These are phyloP conservation scores for Chlamydomonas asymmetrica DNA, from an alignment of 139 green algal species.

Conservation along the genomic window DNA sequence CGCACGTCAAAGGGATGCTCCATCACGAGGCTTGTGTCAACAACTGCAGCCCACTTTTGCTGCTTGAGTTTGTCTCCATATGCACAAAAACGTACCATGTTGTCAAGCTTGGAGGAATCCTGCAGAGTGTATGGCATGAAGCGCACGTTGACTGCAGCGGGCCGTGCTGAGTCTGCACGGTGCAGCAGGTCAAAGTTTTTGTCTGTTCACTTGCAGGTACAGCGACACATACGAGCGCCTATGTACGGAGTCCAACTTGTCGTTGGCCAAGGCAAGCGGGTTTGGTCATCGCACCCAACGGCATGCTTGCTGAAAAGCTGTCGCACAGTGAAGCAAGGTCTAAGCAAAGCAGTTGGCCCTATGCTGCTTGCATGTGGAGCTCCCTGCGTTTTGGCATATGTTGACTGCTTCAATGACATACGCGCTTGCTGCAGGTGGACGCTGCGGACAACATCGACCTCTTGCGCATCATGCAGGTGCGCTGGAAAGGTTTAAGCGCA, in stretches of 20 bases:
- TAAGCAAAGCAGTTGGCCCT: not conserved
- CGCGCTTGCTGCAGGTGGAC: conserved; percentile 52
- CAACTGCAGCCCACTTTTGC: no score
- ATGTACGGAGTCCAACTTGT: conserved; percentile 49
- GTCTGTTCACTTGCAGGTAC: no score
- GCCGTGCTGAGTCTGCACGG: no score
- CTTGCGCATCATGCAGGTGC: conserved; percentile 57
- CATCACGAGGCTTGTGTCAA: no score
- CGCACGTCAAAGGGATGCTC: conserved; percentile 54
- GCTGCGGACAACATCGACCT: conserved; percentile 72
- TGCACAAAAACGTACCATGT: no score
- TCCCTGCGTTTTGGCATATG: not conserved
- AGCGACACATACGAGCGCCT: conserved; percentile 50
- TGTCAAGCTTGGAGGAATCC: no score
- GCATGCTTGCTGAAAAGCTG: not conserved
- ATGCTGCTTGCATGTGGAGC: not conserved
- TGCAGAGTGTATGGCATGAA: no score
- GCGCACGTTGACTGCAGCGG: no score
- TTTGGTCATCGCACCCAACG: not conserved
- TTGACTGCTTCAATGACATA: not conserved
- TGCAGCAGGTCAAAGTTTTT: no score
- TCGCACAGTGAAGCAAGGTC: not conserved
- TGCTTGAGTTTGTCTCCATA: no score
- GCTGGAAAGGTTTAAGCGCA: no score
- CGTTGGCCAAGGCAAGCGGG: conserved; percentile 42